A percentile compares a stretch with the other conserved stretches of the same genome.
These are phyloP conservation scores for Puccinia sorghi DNA, from an alignment of 1,284 basidiomycete genomes.

Conservation along the genomic window DNA sequence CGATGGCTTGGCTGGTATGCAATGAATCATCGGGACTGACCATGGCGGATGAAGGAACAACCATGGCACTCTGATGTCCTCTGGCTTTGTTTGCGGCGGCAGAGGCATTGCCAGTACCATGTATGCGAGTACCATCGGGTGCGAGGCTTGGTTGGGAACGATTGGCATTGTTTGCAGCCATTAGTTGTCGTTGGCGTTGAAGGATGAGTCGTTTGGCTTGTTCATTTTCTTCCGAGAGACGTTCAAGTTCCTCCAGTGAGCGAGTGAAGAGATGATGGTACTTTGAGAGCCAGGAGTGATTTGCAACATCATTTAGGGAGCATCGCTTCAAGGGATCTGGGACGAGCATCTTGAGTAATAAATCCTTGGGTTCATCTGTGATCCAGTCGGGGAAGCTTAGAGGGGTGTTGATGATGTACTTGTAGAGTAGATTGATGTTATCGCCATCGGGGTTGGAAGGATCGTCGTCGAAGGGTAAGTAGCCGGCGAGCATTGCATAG, in stretches of 20 bases:
- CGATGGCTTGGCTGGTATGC: not conserved
- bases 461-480: slow-evolving; percentile 99
- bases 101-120: slow-evolving; percentile 12
- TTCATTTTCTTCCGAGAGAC: slow-evolving; percentile 77
- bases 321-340: slow-evolving; percentile 75
- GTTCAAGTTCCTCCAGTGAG: slow-evolving; percentile 75
- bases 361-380: slow-evolving; percentile 72
- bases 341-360: slow-evolving; percentile 80
- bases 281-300: slow-evolving; percentile 75
- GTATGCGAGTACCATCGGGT: slow-evolving; percentile 20
- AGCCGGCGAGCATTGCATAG: slow-evolving; percentile 98
- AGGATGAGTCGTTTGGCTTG: slow-evolving; percentile 77
- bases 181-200: slow-evolving; percentile 62
- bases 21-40: slow-evolving; percentile 7
- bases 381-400: slow-evolving; percentile 93
- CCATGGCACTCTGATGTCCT: slow-evolving; percentile 51
- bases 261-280: slow-evolving; percentile 70
- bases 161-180: slow-evolving; percentile 32
- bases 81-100: slow-evolving; percentile 23
- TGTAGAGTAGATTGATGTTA: slow-evolving; percentile 99
- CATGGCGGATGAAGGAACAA: slow-evolving; percentile 42
- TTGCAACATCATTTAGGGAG: slow-evolving; percentile 73
- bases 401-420: slow-evolving; percentile 95
- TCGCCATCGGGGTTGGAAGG: slow-evolving; percentile 98
- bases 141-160: slow-evolving; percentile 8